Percentiles rank a stretch among this genome's conserved stretches.
Evolutionary conservation across 208 protist species (phyloP).

Genomic region (Leishmania aethiopica): DNA sequence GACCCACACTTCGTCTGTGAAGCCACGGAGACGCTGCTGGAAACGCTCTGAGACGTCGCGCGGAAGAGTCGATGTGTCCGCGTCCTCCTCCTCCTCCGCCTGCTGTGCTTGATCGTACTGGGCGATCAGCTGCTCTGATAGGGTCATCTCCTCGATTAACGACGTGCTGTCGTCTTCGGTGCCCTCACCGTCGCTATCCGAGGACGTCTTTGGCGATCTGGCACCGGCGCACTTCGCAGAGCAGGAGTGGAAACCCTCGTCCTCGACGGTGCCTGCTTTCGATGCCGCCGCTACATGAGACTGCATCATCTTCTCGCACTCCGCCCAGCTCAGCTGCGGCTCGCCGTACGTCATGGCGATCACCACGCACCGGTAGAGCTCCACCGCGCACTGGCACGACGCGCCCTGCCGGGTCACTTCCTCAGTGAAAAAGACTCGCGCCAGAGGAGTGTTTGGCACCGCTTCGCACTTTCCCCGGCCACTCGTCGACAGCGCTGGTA

Average conservation of each 20-base stretch:
- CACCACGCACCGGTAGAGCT: constrained; percentile 70
- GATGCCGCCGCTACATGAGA: neutral
- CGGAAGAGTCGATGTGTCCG: constrained; percentile 33
- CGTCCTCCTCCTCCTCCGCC: constrained; percentile 48
- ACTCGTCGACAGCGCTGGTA: constrained; percentile 7
- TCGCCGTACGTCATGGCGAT: constrained; percentile 37
- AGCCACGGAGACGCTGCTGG: constrained; percentile 34
- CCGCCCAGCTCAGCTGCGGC: constrained; percentile 20
- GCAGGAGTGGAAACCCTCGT: neutral
- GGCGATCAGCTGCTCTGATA: constrained; percentile 71
- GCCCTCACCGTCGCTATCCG: constrained; percentile 13
- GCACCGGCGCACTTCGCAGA: neutral
- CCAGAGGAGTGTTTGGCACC: constrained; percentile 47
- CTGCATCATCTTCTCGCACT: constrained; percentile 14
- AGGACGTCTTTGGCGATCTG: neutral
- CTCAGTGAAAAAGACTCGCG: constrained; percentile 37
- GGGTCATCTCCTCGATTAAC: constrained; percentile 18
- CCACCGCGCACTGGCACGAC: constrained; percentile 56
- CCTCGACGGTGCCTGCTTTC: neutral
- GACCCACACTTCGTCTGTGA: constrained; percentile 59
- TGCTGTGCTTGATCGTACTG: constrained; percentile 62
- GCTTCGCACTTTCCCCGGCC: constrained; percentile 38
- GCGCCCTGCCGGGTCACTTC: constrained; percentile 49
- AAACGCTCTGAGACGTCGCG: constrained; percentile 28
- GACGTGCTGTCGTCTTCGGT: constrained; percentile 11